Evolutionary conservation across 2,329 filamentous ascomycete species (phyloP), one percentile per base, ranked within the genome.

Genomic region (Fusarium transvaalense): DNA sequence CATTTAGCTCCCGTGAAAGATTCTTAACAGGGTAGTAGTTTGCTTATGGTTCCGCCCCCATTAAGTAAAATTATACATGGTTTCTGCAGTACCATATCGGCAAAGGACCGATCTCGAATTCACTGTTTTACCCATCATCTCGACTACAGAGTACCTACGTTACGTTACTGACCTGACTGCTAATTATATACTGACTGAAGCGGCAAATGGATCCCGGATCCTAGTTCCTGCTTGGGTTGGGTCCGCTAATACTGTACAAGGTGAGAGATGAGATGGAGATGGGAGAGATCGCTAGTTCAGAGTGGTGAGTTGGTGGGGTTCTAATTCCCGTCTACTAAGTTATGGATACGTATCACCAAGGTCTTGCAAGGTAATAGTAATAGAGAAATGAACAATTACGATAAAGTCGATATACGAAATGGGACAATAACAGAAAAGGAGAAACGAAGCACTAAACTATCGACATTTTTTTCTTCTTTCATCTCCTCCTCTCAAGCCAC

Each of bases 381-480:
- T 27, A 74, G 67, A 74, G 51, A 74, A 50, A 73, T 74, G 73
- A 74, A 65, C 56, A 45, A 72, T 68, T 73, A 73, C 69, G 65
- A 74, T 65, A 54, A 47, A 62, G 10, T 34, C 15, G 29, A 37
- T 39, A 66, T 51, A 46, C 64, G 59, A 67, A 53, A 67, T 69
- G 56, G 42, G 58, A 43, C 29, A 46, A 45, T 32, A 62, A 61
- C 43, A 52, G n/a, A 72, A 59, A 53, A 58, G 31, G 35, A 43
- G 47, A 59, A 43, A 46, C 34, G 41, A 59, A 56, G 27, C n/a
- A 59, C 56, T 56, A 57, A 17, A 59, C 56, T 56, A 57, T 51
- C 53, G 50, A 55, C 38, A 19, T 48, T 66, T 39, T 48, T 25
- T 66, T 59, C 23, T 48, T 66, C 41, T 48, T 25, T 66, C 64